Evolutionary conservation across 768 basidiomycete species (phyloP).

Genomic region (Plicaturopsis crispa): DNA sequence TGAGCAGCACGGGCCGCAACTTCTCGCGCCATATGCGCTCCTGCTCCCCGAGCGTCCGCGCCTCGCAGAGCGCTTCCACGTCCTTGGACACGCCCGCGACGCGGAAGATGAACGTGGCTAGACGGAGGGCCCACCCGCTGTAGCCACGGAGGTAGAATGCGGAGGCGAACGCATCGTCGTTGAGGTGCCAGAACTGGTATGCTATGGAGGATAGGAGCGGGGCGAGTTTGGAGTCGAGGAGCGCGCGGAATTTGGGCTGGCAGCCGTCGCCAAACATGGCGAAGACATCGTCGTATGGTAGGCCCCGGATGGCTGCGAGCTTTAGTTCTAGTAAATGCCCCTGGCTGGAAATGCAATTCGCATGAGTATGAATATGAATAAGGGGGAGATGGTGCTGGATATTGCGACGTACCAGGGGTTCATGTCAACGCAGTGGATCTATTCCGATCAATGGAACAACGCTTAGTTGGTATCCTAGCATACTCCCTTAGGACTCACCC

Average conservation of each 20-base stretch:
- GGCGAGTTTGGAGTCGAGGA: slow-evolving; percentile 54
- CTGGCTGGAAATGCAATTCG: slow-evolving; percentile 33
- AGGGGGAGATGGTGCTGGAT: neutral
- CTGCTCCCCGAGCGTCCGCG: slow-evolving; percentile 49
- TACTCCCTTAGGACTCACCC: slow-evolving; percentile 29
- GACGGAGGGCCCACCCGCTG: slow-evolving; percentile 57
- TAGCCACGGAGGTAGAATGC: slow-evolving; percentile 69
- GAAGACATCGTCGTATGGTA: slow-evolving; percentile 58
- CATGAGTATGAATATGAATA: neutral
- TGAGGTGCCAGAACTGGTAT: slow-evolving; percentile 72
- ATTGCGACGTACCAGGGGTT: slow-evolving; percentile 43
- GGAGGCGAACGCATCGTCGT: slow-evolving; percentile 36
- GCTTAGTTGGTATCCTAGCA: neutral
- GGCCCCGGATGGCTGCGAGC: slow-evolving; percentile 52
- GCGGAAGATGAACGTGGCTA: slow-evolving; percentile 49
- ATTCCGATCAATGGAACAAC: neutral
- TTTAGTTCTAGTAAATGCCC: slow-evolving; percentile 76
- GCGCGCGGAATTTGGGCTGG: slow-evolving; percentile 48
- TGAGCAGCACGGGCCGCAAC: slow-evolving; percentile 54
- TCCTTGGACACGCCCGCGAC: slow-evolving; percentile 52
- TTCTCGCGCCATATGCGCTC: slow-evolving; percentile 52
- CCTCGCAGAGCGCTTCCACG: slow-evolving; percentile 47
- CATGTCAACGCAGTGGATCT: slow-evolving; percentile 70
- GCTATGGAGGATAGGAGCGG: slow-evolving; percentile 65
- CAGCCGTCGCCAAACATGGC: slow-evolving; percentile 60